These are phyloP conservation scores for Trichaptum fuscoviolaceum DNA, from an alignment of 768 basidiomycete genomes.

Conservation along the genomic window DNA sequence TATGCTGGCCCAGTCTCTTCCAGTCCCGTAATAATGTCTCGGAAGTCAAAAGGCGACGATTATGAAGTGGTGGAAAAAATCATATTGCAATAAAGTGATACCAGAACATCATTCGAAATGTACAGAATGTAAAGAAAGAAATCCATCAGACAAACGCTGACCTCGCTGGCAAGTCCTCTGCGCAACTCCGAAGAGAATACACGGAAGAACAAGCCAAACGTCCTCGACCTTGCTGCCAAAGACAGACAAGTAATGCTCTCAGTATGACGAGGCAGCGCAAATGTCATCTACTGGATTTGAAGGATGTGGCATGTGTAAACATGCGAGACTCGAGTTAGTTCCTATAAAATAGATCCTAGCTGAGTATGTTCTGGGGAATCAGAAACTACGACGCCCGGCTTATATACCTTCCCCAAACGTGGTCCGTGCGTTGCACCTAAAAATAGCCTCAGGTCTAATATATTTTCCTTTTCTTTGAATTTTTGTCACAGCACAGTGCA, in stretches of 20 bases:
- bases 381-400: conserved; percentile 5
- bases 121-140: conserved; percentile 8
- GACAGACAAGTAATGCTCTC: conserved; percentile 49
- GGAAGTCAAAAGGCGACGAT: too few species aligned
- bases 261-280: conserved; percentile 57
- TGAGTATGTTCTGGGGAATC: conserved; percentile 67
- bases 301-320: conserved; percentile 70
- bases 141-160: conserved; percentile 62
- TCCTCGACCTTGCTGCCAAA: conserved; percentile 44
- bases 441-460: background rate
- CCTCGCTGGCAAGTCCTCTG: conserved; percentile 35
- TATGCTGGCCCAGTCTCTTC: too few species aligned
- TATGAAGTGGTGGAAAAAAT: too few species aligned
- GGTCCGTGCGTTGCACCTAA: conserved; percentile 19
- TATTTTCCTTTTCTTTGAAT: too few species aligned
- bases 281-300: conserved; percentile 70
- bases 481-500: too few species aligned
- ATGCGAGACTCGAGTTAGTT: conserved; percentile 77
- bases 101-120: too few species aligned
- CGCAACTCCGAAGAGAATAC: conserved; percentile 21
- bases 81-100: too few species aligned
- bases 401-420: conserved; percentile 31
- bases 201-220: conserved; percentile 42
- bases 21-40: too few species aligned
- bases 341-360: conserved; percentile 78